phyloP scores from a whole-genome alignment of 2,329 filamentous ascomycete species.

The Cladosporium sp. region DNA sequence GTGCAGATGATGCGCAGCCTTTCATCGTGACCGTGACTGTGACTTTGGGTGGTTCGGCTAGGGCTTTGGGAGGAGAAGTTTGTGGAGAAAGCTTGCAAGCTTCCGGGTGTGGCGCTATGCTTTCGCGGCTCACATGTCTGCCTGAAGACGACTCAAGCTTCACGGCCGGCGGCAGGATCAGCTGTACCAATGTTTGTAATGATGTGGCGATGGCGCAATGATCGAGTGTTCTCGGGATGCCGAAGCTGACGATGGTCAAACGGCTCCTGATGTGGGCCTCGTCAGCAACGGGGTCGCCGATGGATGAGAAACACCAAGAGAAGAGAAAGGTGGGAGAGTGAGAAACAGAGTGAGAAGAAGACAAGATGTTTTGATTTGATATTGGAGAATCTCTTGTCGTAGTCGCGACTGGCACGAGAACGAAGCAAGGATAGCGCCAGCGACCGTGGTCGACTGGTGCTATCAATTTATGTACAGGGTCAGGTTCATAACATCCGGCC shows the following conservation, averaged over 20 bases:
- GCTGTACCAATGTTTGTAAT: too few species aligned
- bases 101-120: not conserved
- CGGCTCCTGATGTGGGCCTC: too few species aligned
- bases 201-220: too few species aligned
- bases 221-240: too few species aligned
- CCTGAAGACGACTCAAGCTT: not conserved
- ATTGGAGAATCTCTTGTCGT: not conserved
- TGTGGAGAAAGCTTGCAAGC: not conserved
- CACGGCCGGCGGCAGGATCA: not conserved
- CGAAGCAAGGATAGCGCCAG: not conserved
- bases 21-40: too few species aligned
- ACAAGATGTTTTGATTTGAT: constrained; percentile 5
- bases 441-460: not conserved
- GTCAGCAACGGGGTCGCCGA: too few species aligned
- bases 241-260: too few species aligned
- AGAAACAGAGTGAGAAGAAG: not conserved
- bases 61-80: not conserved
- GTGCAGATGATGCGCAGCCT: too few species aligned
- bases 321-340: not conserved
- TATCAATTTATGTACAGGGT: constrained; percentile 3
- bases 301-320: too few species aligned
- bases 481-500: constrained; percentile 1
- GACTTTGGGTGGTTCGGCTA: not conserved
- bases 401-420: not conserved
- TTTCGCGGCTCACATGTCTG: not conserved